Evolutionary conservation across 129 eudicot species (phyloP), one percentile per base, ranked within the genome.

Genomic region (Ambrosia trifida): DNA sequence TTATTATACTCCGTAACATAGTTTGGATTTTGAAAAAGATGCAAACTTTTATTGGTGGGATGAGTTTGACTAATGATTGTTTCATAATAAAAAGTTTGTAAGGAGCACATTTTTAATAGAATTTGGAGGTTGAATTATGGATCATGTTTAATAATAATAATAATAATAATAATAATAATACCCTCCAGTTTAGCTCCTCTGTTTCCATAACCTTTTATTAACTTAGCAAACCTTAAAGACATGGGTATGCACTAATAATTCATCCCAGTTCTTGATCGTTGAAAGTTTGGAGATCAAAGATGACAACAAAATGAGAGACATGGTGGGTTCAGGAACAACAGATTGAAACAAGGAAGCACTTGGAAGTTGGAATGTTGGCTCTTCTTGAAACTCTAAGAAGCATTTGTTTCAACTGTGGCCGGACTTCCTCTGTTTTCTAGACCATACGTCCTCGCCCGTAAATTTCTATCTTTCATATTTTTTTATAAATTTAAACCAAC

Each of bases 371-470:
- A 74, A 79, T 79, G 83, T 46, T 79, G 79, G 83, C 83, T 31
- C 83, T 79, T 59, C 83, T 73, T 79, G 83, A 79, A 68, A 79
- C 83, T 74, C 83, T 91, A 64, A 76, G 97, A 88, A 85, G 74
- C 49, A 90, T 91, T 80, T 91, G 97, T 80, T 76, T 91, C 17
- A 91, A 82, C 74, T 72, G 93, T 41, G 97, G 88, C 78, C 88
- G 97, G 97, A 91, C 90, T 88, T 91, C 86, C 85, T 91, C 97
- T 71, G 97, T 91, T 72, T 91, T 91, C 82, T 91, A 96, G 97
- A 91, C 97, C 79, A 91, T 86, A 59, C 85, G 97, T 14, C 97
- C 97, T 66, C 90, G 97, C 69, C 97, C 93, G 97, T 91, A 91
- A 44, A 62, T 28, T 63, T 30, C 46, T 5, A 38, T 5, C 7